Evolutionary conservation across 2,329 filamentous ascomycete species (phyloP).

Genomic region (Aureobasidium sp.): DNA sequence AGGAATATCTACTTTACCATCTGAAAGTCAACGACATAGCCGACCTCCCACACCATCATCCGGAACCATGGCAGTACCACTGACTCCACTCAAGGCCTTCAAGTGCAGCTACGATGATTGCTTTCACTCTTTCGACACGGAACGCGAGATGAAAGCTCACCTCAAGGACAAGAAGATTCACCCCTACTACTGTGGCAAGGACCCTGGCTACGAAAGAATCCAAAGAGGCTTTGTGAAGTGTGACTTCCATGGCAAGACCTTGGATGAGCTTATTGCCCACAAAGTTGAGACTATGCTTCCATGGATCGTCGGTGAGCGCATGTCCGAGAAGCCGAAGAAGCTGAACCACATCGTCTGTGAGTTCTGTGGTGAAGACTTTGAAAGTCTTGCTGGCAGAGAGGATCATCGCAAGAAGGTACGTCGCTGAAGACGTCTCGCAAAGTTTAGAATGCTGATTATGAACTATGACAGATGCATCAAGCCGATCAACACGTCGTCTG

Average conservation of each 20-base stretch:
- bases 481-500: conserved; percentile 46
- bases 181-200: conserved; percentile 39
- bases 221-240: conserved; percentile 33
- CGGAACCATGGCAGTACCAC: conserved; percentile 21
- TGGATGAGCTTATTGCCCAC: conserved; percentile 27
- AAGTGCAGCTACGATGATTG: conserved; percentile 43
- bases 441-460: background rate
- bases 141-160: conserved; percentile 44
- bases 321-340: conserved; percentile 21
- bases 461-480: conserved; percentile 38
- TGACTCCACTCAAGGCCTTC: conserved; percentile 23
- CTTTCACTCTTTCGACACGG: conserved; percentile 37
- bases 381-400: conserved; percentile 45
- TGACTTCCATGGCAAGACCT: conserved; percentile 31
- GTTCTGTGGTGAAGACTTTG: conserved; percentile 51
- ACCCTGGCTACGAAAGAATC: conserved; percentile 31
- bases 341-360: conserved; percentile 46
- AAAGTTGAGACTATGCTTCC: conserved; percentile 30
- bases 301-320: conserved; percentile 16
- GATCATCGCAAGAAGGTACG: conserved; percentile 47
- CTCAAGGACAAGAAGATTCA: conserved; percentile 41
- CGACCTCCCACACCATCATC: background rate
- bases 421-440: background rate
- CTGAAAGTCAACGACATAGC: background rate
- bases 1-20: background rate